Base-by-base conservation (phyloP, 306 rosid species). In the Hippophae rhamnoides region DNA sequence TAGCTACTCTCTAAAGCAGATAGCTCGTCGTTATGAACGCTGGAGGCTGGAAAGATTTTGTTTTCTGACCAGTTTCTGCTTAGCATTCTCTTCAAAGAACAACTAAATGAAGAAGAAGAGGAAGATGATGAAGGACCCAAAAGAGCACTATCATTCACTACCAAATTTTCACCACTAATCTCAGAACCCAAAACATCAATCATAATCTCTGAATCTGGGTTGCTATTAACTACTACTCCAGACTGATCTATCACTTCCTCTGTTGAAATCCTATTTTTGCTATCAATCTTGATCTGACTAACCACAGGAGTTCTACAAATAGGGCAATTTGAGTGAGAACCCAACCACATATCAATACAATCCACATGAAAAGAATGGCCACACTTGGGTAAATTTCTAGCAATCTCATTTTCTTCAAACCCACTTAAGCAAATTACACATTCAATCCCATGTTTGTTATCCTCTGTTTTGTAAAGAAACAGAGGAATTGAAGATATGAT, bases 321-420 rank as follows among this genome's bases (percentile, higher is more conserved):
- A 1, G 99, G 99, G 53, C 99, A 93, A 62, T 66, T 86, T 18
- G 76, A 59, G 71, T 93, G 97, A 0, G 97, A 86, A 56, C 44
- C 62, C 68, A 93, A 46, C 99, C 99, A 93, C 99, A 86, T 84
- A 50, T 93, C 99, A 52, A 93, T 78, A 55, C 97, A 93, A 31
- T 84, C 85, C 5, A 79, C 69, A 51, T 93, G 99, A 44, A 93
- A 93, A 52, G 76, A 82, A 60, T 93, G 99, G 8, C 79, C 82
- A 58, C 99, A 93, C 38, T 78, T 82, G 7, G 88, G 85, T 47
- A 93, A 76, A 7, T 66, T 71, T 70, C 85, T 74, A 0, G 97
- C 97, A 40, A 75, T 74, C 9, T 93, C 95, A 11, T 83, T 79
- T n/a, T 79, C 75, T 50, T 74, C 84, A 47, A 88, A 88, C 1